Base-by-base conservation (phyloP, 148 eudicot species). In the Limonium bicolor region DNA sequence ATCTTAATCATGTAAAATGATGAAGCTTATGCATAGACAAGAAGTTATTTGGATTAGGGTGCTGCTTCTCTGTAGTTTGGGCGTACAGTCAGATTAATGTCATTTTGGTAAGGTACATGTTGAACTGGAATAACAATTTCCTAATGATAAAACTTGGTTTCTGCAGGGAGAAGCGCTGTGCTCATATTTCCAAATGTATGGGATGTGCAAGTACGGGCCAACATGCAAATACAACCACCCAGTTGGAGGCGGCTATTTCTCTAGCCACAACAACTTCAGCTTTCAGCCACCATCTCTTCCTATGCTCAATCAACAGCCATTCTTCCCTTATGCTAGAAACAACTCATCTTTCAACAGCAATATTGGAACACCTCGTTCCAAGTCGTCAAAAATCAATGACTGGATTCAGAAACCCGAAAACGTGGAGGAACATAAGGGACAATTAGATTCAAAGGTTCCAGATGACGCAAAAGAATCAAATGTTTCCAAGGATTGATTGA, bases 221-320 rank as follows among this genome's bases (percentile, higher is more conserved):
- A 60, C 69, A 30, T 68, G 73, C 69, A 68, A 54, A 47, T 68
- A 43, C 16, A 62, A 68, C 43, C 73, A 68, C 19, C 73, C 73
- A 27, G 47, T 68, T 7, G 35, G 20, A 11, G 47, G n/a, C 5
- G 9, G 56, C 46, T 39, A 52, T 39, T 40, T 27, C 28, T 39
- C 56, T 7, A 39, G 23, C 32, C 27, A 17, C 16, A 11, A 25
- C 21, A 12, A 18, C 26, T 36, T 51, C 14, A 25, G 27, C 8
- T 7, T 36, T 8, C 55, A 41, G 7, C 45, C 14, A 21, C 23
- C 55, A n/a, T 24, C 31, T 36, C 15, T 14, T 36, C 16, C 55
- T 37, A 15, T 36, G 19, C 13, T 35, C 27, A 34, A 51, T 27
- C n/a, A n/a, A n/a, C 46, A 42, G 16, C 27, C 44, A 1, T 15